Percentiles rank a stretch among this genome's conserved stretches.
Evolutionary conservation across 164 flowering plant genomes (phyloP).

Genomic region (Vitis labrusca): DNA sequence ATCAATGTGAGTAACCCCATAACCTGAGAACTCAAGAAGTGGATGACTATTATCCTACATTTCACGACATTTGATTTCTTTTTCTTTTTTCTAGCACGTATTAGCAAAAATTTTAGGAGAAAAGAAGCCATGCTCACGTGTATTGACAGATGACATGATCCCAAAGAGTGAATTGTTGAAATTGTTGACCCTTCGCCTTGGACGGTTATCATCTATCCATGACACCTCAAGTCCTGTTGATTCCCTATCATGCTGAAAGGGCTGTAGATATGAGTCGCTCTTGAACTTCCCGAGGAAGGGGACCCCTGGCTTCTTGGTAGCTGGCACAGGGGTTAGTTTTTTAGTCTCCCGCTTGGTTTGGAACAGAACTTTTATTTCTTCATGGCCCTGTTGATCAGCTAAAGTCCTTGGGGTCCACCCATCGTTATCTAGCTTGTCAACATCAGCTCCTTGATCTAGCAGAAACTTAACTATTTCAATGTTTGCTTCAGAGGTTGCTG

Average conservation of each 20-base stretch:
- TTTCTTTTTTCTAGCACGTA: no score
- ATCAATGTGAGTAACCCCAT: no score
- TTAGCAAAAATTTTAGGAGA: neutral
- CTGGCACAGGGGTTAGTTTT: neutral
- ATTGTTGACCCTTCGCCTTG: constrained; percentile 30
- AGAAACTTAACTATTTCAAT: constrained; percentile 46
- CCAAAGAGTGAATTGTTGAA: constrained; percentile 52
- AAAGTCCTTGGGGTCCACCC: constrained; percentile 57
- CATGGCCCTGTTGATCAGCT: constrained; percentile 62
- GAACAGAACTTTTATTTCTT: constrained; percentile 42
- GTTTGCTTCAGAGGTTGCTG: constrained; percentile 51
- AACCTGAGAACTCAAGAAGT: no score
- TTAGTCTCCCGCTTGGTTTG: constrained; percentile 10
- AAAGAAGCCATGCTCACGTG: constrained; percentile 18
- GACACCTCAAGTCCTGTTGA: constrained; percentile 12
- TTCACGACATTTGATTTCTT: no score
- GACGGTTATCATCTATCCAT: constrained; percentile 5
- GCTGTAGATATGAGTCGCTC: constrained; percentile 37
- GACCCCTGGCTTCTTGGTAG: neutral
- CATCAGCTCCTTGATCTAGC: constrained; percentile 44
- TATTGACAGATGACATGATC: constrained; percentile 36
- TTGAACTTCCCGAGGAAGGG: constrained; percentile 15
- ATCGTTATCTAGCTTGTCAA: constrained; percentile 34
- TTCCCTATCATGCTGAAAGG: constrained; percentile 7
- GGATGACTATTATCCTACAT: no score